A percentile compares a stretch with the other conserved stretches of the same genome.
These are phyloP conservation scores for Euclidium syriacum DNA, from an alignment of 345 rosid genomes.

Conservation along the genomic window DNA sequence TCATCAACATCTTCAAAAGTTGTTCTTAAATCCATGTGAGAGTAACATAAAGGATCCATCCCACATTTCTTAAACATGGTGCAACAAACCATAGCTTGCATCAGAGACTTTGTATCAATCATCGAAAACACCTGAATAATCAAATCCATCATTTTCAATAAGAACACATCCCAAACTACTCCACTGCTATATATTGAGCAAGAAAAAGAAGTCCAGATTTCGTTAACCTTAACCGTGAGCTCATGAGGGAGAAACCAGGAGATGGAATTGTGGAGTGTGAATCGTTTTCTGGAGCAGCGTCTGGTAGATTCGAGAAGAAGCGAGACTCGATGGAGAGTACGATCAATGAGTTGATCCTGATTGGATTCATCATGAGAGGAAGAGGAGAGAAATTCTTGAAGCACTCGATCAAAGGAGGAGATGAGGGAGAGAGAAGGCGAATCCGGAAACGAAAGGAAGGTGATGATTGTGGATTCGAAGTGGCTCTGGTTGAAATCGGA, in stretches of 20 bases:
- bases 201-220: too few species aligned
- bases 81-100: constrained; percentile 72
- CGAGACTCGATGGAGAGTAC: constrained; percentile 50
- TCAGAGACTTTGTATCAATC: constrained; percentile 79
- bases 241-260: constrained; percentile 76
- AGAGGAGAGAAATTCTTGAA: constrained; percentile 43
- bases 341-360: constrained; percentile 55
- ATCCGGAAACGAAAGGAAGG: constrained; percentile 17
- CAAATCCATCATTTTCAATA: too few species aligned
- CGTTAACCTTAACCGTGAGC: constrained; percentile 66
- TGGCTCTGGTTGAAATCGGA: neutral
- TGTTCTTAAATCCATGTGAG: constrained; percentile 66
- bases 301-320: constrained; percentile 57
- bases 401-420: constrained; percentile 57
- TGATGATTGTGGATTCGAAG: constrained; percentile 7
- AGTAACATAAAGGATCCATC: constrained; percentile 74
- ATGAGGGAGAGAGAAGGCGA: constrained; percentile 39
- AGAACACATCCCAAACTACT: too few species aligned
- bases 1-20: constrained; percentile 57
- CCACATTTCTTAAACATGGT: constrained; percentile 78
- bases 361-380: constrained; percentile 28
- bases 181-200: too few species aligned
- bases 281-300: constrained; percentile 61
- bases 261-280: constrained; percentile 52
- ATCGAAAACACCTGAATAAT: constrained; percentile 81